Base-by-base conservation (phyloP, 257 asterid genomes). In the Nicotiana obtusifolia region DNA sequence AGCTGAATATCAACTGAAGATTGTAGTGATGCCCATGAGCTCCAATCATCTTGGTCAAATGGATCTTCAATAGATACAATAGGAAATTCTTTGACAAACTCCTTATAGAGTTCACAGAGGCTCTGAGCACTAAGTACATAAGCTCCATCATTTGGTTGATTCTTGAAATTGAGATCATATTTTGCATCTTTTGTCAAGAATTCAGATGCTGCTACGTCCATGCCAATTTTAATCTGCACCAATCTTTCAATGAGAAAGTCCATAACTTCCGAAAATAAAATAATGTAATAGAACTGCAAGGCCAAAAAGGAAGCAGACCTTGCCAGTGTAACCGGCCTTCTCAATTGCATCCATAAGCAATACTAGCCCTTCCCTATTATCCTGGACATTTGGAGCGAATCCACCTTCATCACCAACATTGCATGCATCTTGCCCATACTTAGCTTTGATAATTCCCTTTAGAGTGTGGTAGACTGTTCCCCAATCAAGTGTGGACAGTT, bases 371-470 rank as follows among this genome's bases (percentile, higher is more conserved):
- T 96, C 99, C 86, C 98, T 89, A 76, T 96, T 96, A 81, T 96
- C 99, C 88, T 96, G 99, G 67, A 94, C 99, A 80, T 92, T 96
- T 15, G 99, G 99, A 85, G 99, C 99, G 61, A 96, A 94, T 81
- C 99, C 99, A 84, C 99, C 99, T 86, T 96, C 99, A 81, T 96
- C 99, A 53, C 99, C 99, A 1, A 96, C 99, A 82, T 96, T 96
- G 91, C 99, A 96, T 28, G 99, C 99, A 88, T 96, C 99, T 89
- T 96, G 99, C 56, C 99, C 99, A 44, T 96, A 96, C 85, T 96
- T 96, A 30, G 97, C 90, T 86, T 96, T 96, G 88, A 96, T 96
- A 65, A 96, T 94, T 85, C 99, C 99, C 90, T 96, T 96, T 66
- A 96, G 87, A 37, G 80, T 88, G 88, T 96, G 99, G 83, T 96